phyloP scores from a whole-genome alignment of 1,139 yeast genomes.

The Candida sanyaensis region DNA sequence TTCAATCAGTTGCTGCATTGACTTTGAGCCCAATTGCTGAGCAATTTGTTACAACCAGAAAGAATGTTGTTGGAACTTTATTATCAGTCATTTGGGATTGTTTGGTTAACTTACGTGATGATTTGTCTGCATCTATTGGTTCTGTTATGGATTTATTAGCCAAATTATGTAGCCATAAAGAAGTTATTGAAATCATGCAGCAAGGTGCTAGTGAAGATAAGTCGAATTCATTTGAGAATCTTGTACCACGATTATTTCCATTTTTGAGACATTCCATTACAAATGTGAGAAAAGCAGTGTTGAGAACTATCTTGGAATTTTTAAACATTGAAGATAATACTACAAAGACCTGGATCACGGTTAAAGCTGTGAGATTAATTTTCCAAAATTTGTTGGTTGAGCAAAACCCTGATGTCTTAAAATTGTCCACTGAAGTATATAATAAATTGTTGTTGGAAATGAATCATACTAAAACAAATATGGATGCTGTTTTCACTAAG shows the following conservation, averaged over 20 bases:
- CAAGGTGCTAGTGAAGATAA: slow-evolving; percentile 57
- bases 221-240: slow-evolving; percentile 57
- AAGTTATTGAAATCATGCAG: slow-evolving; percentile 73
- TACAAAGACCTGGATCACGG: slow-evolving; percentile 78
- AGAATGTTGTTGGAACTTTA: slow-evolving; percentile 61
- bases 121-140: slow-evolving; percentile 91
- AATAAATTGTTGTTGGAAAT: slow-evolving; percentile 54
- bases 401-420: slow-evolving; percentile 74
- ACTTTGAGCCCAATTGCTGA: slow-evolving; percentile 87
- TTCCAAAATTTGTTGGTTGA: slow-evolving; percentile 90
- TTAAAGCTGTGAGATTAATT: slow-evolving; percentile 68
- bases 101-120: slow-evolving; percentile 81
- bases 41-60: slow-evolving; percentile 71
- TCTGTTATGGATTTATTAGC: slow-evolving; percentile 95
- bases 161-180: slow-evolving; percentile 78
- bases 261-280: slow-evolving; percentile 92
- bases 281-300: slow-evolving; percentile 86
- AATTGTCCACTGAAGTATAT: slow-evolving; percentile 67
- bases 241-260: slow-evolving; percentile 92
- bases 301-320: slow-evolving; percentile 79
- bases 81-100: slow-evolving; percentile 87
- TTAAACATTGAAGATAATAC: slow-evolving; percentile 64
- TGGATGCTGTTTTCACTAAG: slow-evolving; percentile 32
- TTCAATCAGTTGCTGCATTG: slow-evolving; percentile 95
- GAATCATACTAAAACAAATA: slow-evolving; percentile 20